Conservation (phyloP, 257 asterid genomes). For the Solanum ossicruentum region DNA sequence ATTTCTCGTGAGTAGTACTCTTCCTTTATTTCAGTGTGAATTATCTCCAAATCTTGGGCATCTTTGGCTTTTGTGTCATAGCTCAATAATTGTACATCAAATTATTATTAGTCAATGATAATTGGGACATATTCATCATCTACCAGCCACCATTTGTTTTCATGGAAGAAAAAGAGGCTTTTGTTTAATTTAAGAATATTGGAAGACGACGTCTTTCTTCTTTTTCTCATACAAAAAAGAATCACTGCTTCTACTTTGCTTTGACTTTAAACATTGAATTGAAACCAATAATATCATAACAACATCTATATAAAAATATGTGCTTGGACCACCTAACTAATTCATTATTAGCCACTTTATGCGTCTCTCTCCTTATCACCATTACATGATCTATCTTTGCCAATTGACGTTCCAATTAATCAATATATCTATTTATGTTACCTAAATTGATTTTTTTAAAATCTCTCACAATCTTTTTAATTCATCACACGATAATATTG, state of each 20-base stretch:
- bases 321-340: neutral
- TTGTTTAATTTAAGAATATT: neutral
- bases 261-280: neutral
- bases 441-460: neutral
- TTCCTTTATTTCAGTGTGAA: neutral
- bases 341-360: too few relatives aligned
- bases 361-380: too few relatives aligned
- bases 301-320: neutral
- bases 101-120: neutral
- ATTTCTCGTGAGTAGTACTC: neutral
- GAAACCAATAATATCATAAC: neutral
- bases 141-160: too few relatives aligned
- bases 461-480: neutral
- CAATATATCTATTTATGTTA: neutral
- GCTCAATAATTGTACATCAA: neutral
- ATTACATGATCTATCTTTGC: neutral
- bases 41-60: neutral
- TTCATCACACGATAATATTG: neutral
- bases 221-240: neutral
- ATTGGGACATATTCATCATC: neutral
- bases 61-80: neutral
- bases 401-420: neutral
- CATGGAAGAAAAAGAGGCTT: neutral
- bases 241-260: neutral
- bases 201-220: neutral